These are phyloP conservation scores for Vaccinium corymbosum DNA, from an alignment of 148 eudicot genomes.

Conservation along the genomic window DNA sequence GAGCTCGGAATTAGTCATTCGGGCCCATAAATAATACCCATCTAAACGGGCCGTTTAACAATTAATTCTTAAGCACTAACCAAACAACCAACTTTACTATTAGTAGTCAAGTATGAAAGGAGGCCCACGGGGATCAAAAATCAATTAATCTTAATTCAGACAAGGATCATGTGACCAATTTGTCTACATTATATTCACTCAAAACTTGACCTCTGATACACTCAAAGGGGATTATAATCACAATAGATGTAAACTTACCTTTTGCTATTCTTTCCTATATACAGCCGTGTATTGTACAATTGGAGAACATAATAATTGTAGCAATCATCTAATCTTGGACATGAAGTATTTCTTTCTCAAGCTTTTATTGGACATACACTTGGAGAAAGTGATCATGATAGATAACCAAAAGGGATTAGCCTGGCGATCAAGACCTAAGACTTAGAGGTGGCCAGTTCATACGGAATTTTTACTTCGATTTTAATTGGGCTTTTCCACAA, in stretches of 20 bases:
- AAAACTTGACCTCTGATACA: background rate
- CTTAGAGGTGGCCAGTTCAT: too few species aligned
- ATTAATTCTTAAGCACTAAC: background rate
- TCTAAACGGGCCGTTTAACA: too few species aligned
- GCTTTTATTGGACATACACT: background rate
- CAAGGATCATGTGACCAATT: background rate
- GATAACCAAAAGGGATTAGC: too few species aligned
- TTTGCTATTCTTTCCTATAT: background rate
- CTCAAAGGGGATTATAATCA: background rate
- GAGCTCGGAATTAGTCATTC: too few species aligned
- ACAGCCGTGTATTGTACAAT: background rate
- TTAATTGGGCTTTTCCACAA: too few species aligned
- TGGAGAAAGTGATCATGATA: background rate
- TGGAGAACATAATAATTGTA: background rate
- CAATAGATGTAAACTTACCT: background rate
- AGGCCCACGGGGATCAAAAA: background rate
- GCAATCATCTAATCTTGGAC: background rate
- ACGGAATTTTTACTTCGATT: too few species aligned
- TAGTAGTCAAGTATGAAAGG: background rate
- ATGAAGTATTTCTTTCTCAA: background rate
- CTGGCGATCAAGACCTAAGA: too few species aligned
- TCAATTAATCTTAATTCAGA: background rate
- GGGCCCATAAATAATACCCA: too few species aligned
- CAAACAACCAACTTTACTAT: background rate
- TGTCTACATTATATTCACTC: background rate